A percentile compares a stretch with the other conserved stretches of the same genome.
Evolutionary conservation across 73 alveolate genomes (phyloP).

Genomic region (Paramecium primaurelia): DNA sequence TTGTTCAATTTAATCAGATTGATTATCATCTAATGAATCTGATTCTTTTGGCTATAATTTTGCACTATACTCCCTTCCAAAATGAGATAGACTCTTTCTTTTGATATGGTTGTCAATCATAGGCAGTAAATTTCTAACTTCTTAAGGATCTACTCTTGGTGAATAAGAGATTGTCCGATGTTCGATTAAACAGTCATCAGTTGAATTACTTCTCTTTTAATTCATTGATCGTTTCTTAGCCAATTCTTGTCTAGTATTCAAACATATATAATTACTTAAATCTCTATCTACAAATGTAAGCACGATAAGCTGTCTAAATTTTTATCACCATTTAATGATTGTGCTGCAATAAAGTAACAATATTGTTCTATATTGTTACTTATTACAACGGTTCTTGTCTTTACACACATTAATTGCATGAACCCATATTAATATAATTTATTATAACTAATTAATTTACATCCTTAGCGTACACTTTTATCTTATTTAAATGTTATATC

Average conservation of each 20-base stretch:
- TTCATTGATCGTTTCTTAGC: background rate
- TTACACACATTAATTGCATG: conserved; percentile 5
- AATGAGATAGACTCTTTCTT: background rate
- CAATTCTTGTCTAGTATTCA: background rate
- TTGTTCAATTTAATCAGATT: background rate
- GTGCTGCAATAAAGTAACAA: background rate
- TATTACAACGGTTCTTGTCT: background rate
- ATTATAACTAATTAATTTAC: background rate
- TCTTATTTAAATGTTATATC: background rate
- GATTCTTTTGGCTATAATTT: background rate
- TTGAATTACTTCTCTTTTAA: background rate
- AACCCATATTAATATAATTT: background rate
- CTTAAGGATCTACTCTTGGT: background rate
- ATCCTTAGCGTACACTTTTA: background rate
- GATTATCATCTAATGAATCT: background rate
- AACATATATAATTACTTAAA: background rate
- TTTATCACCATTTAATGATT: background rate
- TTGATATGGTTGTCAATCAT: background rate
- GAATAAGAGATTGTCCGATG: background rate
- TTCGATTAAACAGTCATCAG: background rate
- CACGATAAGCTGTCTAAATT: background rate
- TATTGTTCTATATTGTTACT: background rate
- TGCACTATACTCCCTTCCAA: background rate
- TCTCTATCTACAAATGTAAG: background rate
- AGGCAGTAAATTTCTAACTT: background rate